phyloP scores from a whole-genome alignment of 228 moss, liverwort and hornwort species.

The Sphagnum fallax region DNA sequence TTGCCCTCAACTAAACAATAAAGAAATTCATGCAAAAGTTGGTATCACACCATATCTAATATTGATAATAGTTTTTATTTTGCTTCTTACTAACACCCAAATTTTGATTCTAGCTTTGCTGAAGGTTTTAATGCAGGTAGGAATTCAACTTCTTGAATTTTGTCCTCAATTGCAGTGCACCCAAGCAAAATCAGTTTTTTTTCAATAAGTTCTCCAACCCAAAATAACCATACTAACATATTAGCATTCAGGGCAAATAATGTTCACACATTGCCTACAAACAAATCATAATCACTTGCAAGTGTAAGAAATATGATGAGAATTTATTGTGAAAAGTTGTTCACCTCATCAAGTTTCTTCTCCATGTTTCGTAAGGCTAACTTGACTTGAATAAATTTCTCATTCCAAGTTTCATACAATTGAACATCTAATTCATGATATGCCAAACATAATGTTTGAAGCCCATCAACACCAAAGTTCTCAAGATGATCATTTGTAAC shows the following conservation, averaged over 20 bases:
- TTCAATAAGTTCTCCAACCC: conserved; percentile 84
- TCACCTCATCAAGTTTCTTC: conserved; percentile 90
- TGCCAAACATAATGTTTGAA: conserved; percentile 81
- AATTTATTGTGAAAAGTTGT: too few species aligned
- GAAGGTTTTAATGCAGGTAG: conserved; percentile 86
- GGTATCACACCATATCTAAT: conserved; percentile 62
- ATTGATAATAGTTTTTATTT: conserved; percentile 89
- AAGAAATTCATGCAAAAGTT: neutral
- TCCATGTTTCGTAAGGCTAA: conserved; percentile 77
- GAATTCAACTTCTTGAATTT: conserved; percentile 81
- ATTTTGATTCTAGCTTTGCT: conserved; percentile 83
- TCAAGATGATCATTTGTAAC: conserved; percentile 84
- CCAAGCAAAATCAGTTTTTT: conserved; percentile 67
- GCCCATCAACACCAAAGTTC: conserved; percentile 87
- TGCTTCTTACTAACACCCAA: conserved; percentile 92
- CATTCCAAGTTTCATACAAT: conserved; percentile 77
- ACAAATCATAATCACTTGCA: too few species aligned
- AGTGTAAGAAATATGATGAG: neutral
- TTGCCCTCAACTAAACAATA: neutral
- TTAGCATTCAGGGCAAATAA: neutral
- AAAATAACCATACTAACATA: neutral
- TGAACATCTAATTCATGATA: conserved; percentile 53
- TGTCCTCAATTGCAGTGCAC: conserved; percentile 91
- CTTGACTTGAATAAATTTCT: conserved; percentile 79
- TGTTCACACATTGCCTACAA: neutral